Evolutionary conservation across 2,329 filamentous ascomycete species (phyloP), one percentile per base, ranked within the genome.

Genomic region (Metarhizium album): DNA sequence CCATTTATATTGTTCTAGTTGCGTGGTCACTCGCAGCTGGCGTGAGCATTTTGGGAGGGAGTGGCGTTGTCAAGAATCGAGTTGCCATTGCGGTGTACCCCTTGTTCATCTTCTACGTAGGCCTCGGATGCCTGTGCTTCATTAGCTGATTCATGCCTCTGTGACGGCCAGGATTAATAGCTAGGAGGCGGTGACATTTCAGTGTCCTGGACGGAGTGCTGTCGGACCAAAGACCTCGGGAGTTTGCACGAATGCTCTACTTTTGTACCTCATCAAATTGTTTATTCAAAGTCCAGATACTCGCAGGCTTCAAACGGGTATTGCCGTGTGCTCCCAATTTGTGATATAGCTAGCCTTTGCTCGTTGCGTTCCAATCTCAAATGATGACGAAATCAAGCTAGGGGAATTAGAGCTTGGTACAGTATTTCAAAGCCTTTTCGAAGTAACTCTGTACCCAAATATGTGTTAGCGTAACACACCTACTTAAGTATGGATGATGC

Each of bases 1-100:
- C 93, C 1, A 82, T 98, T 49, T 97, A 98, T 67, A 74, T 93
- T 47, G 77, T 95, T 31, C 79, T 98, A 24, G 83, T 96, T 37
- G 82, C 80, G 42, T 98, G 93, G 93, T 95, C 91, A 35, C 73
- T 98, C 58, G 93, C 93, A 45, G 94, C 93, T 1, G 93, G 93
- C 23, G 86, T 97, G 47, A 97, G 91, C 69, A 97, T 98, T 59
- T 74, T 98, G 49, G 90, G 91, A 31, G 93, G 93, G 42, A 96
- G 90, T 52, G 93, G 93, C 13, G 91, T 98, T 43, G 84, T 98
- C 56, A 90, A 90, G 73, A 96, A 97, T 70, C 79, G 93, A 47
- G 90, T 97, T 46, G 88, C 84, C 23, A 83, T 98, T 63, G 93
- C 93, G 18, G 90, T 98, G 22, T 98, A 94, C 65, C 93, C 93